Base-by-base conservation (phyloP, 495 filamentous ascomycete genomes). In the Penicillium ochrochloron region DNA sequence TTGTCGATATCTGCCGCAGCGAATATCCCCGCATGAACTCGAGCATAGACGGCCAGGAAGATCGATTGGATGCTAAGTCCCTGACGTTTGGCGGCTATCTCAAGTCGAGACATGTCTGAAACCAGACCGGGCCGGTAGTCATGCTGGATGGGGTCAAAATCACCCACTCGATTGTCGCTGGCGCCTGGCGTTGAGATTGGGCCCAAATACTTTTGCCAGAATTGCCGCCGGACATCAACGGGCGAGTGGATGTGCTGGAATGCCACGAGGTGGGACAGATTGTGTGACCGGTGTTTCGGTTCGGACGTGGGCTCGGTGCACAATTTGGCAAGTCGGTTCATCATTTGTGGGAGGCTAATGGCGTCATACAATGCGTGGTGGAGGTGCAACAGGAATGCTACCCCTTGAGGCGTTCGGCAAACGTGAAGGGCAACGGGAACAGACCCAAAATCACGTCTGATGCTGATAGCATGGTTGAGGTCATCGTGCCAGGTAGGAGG, bases 321-420 rank as follows among this genome's bases (percentile, higher is more conserved):
- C 12, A 75, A 34, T 5, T 54, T 27, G 15, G 62, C 58, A 50
- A 77, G 64, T 51, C 60, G 34, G 10, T 73, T 58, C 27, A 77
- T 62, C 8, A 77, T 72, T 35, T 29, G 48, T 17, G 75, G 71
- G 17, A 78, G 68, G 57, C 71, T 72, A 31, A 77, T 62, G 19
- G 71, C 76, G 54, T 78, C 76, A 46, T 78, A 78, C 25, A 78
- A 67, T 19, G 75, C 76, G 57, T 78, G 76, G 57, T 78, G 76
- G 19, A 78, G 73, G n/a, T 73, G 73, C 50, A 78, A 60, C 48
- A 59, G 62, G 37, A 78, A 60, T 25, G 63, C 65, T 37, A 66
- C 70, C 1, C 70, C 70, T 10, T 64, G 23, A 19, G 44, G 27
- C 2, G 65, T 75, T 34, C 70, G 66, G 25, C 61, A 68, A 21